Conservation (phyloP, 78 protist genomes). For the Dictyostelium intermedium region DNA sequence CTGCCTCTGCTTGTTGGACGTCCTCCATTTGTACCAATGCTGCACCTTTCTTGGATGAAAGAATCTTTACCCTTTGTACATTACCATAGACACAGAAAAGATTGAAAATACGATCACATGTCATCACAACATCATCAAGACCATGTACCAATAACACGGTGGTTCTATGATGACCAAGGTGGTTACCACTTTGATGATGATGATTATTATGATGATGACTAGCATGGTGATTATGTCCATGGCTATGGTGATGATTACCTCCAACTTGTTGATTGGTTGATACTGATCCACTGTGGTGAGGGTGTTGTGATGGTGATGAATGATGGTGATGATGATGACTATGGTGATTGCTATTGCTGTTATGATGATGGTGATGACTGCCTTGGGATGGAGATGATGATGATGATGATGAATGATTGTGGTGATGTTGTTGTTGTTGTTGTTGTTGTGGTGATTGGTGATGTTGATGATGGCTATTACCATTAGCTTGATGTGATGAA, state of each 20-base stretch:
- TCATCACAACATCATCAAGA: constrained; percentile 45
- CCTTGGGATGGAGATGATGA: not conserved
- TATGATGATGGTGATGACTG: not conserved
- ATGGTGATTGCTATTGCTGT: not conserved
- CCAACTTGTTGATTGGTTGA: not conserved
- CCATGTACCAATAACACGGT: constrained; percentile 78
- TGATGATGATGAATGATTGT: not conserved
- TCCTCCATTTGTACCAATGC: constrained; percentile 89
- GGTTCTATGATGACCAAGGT: not conserved
- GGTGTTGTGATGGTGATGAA: not conserved
- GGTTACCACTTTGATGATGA: too few relatives aligned
- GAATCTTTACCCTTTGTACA: constrained; percentile 80
- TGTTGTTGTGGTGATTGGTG: not conserved
- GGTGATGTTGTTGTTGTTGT: not conserved
- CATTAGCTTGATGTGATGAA: not conserved
- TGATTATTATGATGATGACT: not conserved
- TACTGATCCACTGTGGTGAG: constrained; percentile 1
- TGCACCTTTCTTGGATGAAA: constrained; percentile 78
- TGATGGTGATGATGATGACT: not conserved
- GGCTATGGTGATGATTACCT: not conserved
- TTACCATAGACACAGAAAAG: constrained; percentile 85
- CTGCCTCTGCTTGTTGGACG: constrained; percentile 62
- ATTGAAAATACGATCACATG: constrained; percentile 83
- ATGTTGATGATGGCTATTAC: constrained; percentile 10
- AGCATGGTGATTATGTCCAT: not conserved